A percentile compares a stretch with the other conserved stretches of the same genome.
Evolutionary conservation across 2,329 filamentous ascomycete species (phyloP).

Genomic region (Exophiala xenobiotica): DNA sequence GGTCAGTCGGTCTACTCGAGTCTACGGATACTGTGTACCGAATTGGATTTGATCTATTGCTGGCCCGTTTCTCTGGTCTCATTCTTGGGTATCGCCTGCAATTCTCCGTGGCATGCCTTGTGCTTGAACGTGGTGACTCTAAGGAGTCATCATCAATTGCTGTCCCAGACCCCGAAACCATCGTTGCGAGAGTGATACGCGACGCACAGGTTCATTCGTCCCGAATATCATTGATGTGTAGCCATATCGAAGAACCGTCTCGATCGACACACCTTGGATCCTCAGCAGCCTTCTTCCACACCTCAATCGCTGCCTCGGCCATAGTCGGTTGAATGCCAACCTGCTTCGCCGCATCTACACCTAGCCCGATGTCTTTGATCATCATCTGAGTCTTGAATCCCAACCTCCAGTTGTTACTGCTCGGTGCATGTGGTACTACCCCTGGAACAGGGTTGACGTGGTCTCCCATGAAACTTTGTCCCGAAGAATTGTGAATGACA

Average conservation of each 20-base stretch:
- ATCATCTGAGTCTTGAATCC: slow-evolving; percentile 17
- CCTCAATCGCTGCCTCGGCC: slow-evolving; percentile 9
- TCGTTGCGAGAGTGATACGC: no score
- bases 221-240: slow-evolving; percentile 7
- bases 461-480: slow-evolving; percentile 15
- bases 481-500: slow-evolving; percentile 11
- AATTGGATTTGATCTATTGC: no score
- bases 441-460: slow-evolving; percentile 12
- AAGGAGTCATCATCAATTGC: no score
- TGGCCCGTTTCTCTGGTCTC: no score
- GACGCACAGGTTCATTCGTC: no score
- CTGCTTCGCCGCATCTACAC: slow-evolving; percentile 12
- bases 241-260: slow-evolving; percentile 12
- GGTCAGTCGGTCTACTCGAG: no score
- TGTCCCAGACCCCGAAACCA: no score
- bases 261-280: slow-evolving; percentile 10
- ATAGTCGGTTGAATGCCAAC: slow-evolving; percentile 9
- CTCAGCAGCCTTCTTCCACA: slow-evolving; percentile 11
- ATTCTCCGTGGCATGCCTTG: no score
- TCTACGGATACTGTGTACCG: no score
- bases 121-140: no score
- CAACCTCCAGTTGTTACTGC: slow-evolving; percentile 6
- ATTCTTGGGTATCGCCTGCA: no score
- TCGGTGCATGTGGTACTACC: slow-evolving; percentile 1
- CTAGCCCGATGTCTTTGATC: slow-evolving; percentile 16